Base-by-base conservation (phyloP, 768 basidiomycete species). In the Boletus rubropictus region DNA sequence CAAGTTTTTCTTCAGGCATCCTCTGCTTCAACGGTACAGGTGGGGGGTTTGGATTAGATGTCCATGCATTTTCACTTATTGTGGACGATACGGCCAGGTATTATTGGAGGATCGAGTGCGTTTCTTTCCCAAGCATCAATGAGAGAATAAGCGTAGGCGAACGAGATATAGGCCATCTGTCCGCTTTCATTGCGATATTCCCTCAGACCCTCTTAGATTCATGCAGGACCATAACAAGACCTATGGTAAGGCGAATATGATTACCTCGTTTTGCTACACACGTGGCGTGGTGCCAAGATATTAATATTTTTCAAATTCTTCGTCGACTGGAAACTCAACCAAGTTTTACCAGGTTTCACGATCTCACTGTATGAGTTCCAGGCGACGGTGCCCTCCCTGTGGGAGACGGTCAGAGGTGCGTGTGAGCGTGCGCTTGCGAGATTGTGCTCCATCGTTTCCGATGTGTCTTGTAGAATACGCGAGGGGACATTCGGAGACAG, bases 351-450 rank as follows among this genome's bases (percentile, higher is more conserved):
- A 78, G 77, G 76, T 2, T 87, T 84, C 62, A 84, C 81, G 0
- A 75, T 86, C 37, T 73, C 80, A 0, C 65, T 86, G 48, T 63
- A 64, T 59, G 86, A 88, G 59, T 84, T 77, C 58, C 69, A 72
- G 34, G 69, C 75, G 42, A 87, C 85, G 5, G 82, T 88, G 34
- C 69, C 73, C 1, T 75, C 81, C 0, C 64, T 88, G 2, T 86
- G 86, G 84, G 67, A 73, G 7, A 71, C 72, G 1, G 78, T 80
- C 17, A 80, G 77, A 63, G 72, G 81, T 77, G 35, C 25, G 58
- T 35, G 11, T 69, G 64, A 56, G 61, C 65, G 43, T 51, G 54
- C 65, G 53, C 10, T 69, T 66, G 60, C 36, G 70, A 27, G 21
- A 38, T 22, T 4, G 5, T 29, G 9, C 14, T 17, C 15, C 2